phyloP scores from a whole-genome alignment of 208 protist genomes.

The Blechomonas ayalai region DNA sequence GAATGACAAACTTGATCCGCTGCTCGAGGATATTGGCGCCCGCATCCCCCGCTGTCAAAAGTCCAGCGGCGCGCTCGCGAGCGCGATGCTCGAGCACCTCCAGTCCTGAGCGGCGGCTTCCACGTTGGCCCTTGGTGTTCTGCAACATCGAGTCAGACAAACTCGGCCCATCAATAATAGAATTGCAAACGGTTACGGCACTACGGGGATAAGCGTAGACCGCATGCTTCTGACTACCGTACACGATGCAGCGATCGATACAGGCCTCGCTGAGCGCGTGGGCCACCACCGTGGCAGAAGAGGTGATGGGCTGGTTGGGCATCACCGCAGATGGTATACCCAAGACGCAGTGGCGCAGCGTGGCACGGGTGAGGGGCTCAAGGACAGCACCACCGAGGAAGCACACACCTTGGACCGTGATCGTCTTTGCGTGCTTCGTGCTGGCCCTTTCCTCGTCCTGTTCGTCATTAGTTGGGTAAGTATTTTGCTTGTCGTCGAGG shows the following conservation, averaged over 20 bases:
- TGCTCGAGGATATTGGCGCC: no score
- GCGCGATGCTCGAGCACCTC: constrained; percentile 17
- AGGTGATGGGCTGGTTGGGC: constrained; percentile 4
- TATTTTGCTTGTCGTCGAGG: constrained; percentile 4
- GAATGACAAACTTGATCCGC: constrained; percentile 23
- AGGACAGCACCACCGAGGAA: constrained; percentile 41
- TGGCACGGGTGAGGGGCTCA: constrained; percentile 48
- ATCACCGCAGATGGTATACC: constrained; percentile 19
- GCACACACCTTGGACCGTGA: constrained; percentile 51
- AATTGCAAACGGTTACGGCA: constrained; percentile 24
- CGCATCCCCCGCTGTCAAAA: no score
- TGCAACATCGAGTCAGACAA: constrained; percentile 5
- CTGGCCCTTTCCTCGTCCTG: constrained; percentile 15
- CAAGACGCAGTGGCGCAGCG: constrained; percentile 57
- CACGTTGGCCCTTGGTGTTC: background rate
- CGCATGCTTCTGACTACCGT: constrained; percentile 44
- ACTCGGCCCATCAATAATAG: constrained; percentile 45
- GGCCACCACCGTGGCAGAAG: constrained; percentile 29
- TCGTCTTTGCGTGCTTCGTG: constrained; percentile 6
- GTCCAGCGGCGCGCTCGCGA: constrained; percentile 11
- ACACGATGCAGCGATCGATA: constrained; percentile 54
- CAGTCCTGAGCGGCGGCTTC: constrained; percentile 13
- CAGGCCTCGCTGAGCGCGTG: constrained; percentile 47
- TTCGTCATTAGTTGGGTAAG: no score
- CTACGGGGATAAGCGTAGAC: constrained; percentile 72